phyloP scores from a whole-genome alignment of 164 flowering plant genomes.

The Nelumbo lutea region DNA sequence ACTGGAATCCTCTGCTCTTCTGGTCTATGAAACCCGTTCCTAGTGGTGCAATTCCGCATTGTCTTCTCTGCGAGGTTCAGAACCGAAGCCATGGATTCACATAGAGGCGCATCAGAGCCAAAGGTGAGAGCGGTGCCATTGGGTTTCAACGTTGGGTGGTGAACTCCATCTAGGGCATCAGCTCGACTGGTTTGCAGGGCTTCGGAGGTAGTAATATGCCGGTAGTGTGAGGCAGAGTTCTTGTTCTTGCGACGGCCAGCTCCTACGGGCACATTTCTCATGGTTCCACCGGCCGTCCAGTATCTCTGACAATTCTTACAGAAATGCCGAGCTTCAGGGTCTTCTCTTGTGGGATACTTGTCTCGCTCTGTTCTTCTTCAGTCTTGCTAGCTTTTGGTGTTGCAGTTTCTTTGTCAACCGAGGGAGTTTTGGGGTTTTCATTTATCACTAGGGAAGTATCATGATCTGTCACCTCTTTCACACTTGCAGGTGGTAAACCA shows the following conservation, averaged over 20 bases:
- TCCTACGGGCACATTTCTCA: constrained; percentile 87
- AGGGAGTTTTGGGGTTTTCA: constrained; percentile 30
- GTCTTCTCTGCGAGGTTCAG: constrained; percentile 41
- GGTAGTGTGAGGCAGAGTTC: constrained; percentile 51
- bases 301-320: constrained; percentile 87
- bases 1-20: constrained; percentile 29
- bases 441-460: constrained; percentile 18
- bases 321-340: constrained; percentile 68
- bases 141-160: constrained; percentile 24
- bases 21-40: constrained; percentile 30
- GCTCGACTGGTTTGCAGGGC: constrained; percentile 44
- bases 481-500: constrained; percentile 1
- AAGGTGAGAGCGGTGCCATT: constrained; percentile 56
- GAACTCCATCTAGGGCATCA: constrained; percentile 33
- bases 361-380: constrained; percentile 32
- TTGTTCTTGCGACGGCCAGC: constrained; percentile 89
- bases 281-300: constrained; percentile 89
- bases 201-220: constrained; percentile 56
- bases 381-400: constrained; percentile 15
- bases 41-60: constrained; percentile 17
- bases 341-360: constrained; percentile 38
- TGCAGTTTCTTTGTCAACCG: constrained; percentile 30
- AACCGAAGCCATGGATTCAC: constrained; percentile 58
- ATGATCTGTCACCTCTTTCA: constrained; percentile 16
- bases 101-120: constrained; percentile 48